Base-by-base conservation (phyloP, 2,329 filamentous ascomycete genomes). In the Albifimbria verrucaria region DNA sequence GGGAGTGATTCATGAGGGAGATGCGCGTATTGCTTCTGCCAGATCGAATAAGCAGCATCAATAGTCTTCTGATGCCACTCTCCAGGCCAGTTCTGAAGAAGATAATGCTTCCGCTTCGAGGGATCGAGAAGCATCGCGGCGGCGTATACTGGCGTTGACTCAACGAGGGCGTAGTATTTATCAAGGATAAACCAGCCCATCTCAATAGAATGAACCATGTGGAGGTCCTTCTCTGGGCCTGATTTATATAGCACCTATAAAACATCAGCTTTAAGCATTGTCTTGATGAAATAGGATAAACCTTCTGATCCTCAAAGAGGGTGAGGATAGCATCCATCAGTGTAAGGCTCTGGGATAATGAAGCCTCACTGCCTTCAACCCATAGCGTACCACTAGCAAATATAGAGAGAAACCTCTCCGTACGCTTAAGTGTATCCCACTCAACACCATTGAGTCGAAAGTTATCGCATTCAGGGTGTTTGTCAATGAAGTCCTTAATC, bases 131-230 rank as follows among this genome's bases (percentile, higher is more conserved):
- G 26, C 26, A 32, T 17, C 12, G 50, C 50, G 24, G 50, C 22
- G 24, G 44, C 20, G 22, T 52, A 48, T 25, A 52, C 26, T n/a
- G 50, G 50, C 17, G 25, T 48, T 28, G 22, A n/a, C 23, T 52
- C 50, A 22, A n/a, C 18, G 21, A 47, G 22, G n/a, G 24, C 25
- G 26, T 52, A 47, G 21, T 52, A 48, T 32, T 52, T 49, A 18
- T 45, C 20, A 18, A 52, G 51, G 18, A 49, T 24, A 21, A 32
- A 45, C 46, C 45, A 49, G 23, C 51, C 51, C 51, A 52, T 52
- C 15, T 49, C 23, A 18, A 52, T 52, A 22, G 11, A 50, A 26
- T 53, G 22, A 26, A 53, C 47, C 24, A 50, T 49, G 36, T 44
- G 46, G 21, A 21, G 42, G 22, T 58, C 20, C 10, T 32, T 43